phyloP scores from a whole-genome alignment of 768 basidiomycete species.

The Suillus brevipes region DNA sequence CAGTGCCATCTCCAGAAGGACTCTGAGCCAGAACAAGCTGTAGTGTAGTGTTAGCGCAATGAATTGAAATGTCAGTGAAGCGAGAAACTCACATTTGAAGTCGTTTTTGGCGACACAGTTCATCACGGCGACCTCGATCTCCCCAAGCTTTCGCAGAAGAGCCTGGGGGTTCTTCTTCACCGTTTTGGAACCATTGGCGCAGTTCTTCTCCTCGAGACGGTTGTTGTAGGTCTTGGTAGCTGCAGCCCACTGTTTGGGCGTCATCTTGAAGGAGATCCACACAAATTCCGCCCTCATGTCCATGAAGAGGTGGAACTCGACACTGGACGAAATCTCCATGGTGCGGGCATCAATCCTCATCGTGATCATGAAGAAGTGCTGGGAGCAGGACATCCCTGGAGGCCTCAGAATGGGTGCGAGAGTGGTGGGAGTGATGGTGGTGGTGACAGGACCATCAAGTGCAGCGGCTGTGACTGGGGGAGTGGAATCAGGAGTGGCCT shows the following conservation, averaged over 20 bases:
- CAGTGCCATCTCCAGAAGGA: conserved; percentile 15
- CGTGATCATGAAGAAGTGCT: conserved; percentile 5
- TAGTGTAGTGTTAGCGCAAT: too few relatives aligned
- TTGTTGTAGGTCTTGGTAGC: conserved; percentile 13
- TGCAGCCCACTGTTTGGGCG: conserved; percentile 15
- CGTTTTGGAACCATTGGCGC: neutral
- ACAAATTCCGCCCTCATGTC: neutral
- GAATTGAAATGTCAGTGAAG: neutral
- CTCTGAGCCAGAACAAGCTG: too few relatives aligned
- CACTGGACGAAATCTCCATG: neutral
- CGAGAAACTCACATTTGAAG: conserved; percentile 14
- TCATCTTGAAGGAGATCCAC: conserved; percentile 23
- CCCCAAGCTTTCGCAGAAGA: conserved; percentile 10
- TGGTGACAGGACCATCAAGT: too few relatives aligned
- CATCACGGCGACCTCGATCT: conserved; percentile 13
- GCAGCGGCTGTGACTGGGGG: too few relatives aligned
- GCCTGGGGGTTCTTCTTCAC: conserved; percentile 16
- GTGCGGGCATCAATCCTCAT: conserved; percentile 11
- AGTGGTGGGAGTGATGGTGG: neutral
- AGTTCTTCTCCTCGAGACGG: conserved; percentile 2
- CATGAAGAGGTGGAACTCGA: too few relatives aligned
- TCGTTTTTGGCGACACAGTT: conserved; percentile 9
- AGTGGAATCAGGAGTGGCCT: too few relatives aligned
- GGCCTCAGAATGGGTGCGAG: neutral
- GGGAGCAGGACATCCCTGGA: neutral